phyloP scores from a whole-genome alignment of 495 filamentous ascomycete genomes.

The Entonaema liquescens region DNA sequence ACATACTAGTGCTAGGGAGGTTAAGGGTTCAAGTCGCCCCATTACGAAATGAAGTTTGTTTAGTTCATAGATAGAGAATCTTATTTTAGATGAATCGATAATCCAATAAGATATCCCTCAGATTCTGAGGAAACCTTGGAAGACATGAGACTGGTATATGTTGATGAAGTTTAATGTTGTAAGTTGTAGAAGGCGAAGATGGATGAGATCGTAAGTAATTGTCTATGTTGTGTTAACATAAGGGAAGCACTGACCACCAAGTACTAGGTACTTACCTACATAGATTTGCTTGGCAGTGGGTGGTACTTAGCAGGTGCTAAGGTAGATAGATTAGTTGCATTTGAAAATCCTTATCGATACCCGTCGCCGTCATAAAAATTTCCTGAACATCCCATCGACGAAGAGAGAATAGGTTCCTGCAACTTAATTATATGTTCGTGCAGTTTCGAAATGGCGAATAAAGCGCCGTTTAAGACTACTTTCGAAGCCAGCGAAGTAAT shows the following conservation, averaged over 20 bases:
- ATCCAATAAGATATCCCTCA: neutral
- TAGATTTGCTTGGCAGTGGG: neutral
- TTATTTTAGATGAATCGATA: neutral
- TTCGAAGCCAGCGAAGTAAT: conserved; percentile 84
- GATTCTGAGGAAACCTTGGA: neutral
- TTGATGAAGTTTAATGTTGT: too few relatives aligned
- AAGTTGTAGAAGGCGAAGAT: neutral
- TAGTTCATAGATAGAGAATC: neutral
- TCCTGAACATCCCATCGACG: conserved; percentile 29
- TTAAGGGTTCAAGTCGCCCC: conserved; percentile 60
- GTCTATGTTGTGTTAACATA: too few relatives aligned
- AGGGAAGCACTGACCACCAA: conserved; percentile 1
- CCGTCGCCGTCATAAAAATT: conserved; percentile 44
- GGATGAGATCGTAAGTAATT: too few relatives aligned
- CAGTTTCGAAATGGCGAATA: conserved; percentile 55
- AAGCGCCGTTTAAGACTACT: conserved; percentile 73
- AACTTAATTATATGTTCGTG: conserved; percentile 1
- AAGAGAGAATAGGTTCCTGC: neutral
- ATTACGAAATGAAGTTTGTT: conserved; percentile 41
- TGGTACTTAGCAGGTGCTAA: neutral
- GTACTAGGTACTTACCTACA: conserved; percentile 1
- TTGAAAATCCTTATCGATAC: conserved; percentile 32
- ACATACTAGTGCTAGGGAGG: conserved; percentile 60
- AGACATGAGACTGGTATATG: neutral
- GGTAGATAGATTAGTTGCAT: conserved; percentile 1